phyloP scores from a whole-genome alignment of 2,329 filamentous ascomycete species.

The Cladophialophora yegresii region DNA sequence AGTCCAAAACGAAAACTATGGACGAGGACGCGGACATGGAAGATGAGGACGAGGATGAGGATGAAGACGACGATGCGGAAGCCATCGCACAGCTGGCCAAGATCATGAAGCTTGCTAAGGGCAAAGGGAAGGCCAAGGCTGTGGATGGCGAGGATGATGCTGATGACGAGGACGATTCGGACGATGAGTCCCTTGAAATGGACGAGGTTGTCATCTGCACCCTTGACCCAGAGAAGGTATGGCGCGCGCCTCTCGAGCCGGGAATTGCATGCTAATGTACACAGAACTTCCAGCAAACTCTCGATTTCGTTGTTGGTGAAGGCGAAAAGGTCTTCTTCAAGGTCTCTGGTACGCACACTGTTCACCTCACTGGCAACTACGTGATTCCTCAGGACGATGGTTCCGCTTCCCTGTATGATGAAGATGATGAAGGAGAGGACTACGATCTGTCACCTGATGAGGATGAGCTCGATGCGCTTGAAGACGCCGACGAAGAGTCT shows the following conservation, averaged over 20 bases:
- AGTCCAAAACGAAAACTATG: constrained; percentile 75
- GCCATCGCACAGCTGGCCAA: constrained; percentile 54
- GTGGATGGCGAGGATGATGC: constrained; percentile 64
- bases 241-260: constrained; percentile 14
- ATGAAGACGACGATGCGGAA: constrained; percentile 55
- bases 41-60: constrained; percentile 69
- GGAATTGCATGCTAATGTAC: constrained; percentile 4
- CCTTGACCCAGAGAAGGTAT: constrained; percentile 85
- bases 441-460: constrained; percentile 81
- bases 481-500: constrained; percentile 61
- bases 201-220: constrained; percentile 91
- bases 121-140: constrained; percentile 73
- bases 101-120: constrained; percentile 53
- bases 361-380: constrained; percentile 96
- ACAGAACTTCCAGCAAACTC: constrained; percentile 89
- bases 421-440: constrained; percentile 65
- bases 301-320: constrained; percentile 89
- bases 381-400: constrained; percentile 68
- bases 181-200: constrained; percentile 60
- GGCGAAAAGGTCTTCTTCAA: constrained; percentile 90
- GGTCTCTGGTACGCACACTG: constrained; percentile 82
- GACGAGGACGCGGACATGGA: constrained; percentile 76
- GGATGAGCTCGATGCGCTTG: constrained; percentile 66
- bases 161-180: constrained; percentile 50
- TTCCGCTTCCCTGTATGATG: constrained; percentile 41